Evolutionary conservation across 805 yeast species (phyloP).

Genomic region (Peterozyma toletana): DNA sequence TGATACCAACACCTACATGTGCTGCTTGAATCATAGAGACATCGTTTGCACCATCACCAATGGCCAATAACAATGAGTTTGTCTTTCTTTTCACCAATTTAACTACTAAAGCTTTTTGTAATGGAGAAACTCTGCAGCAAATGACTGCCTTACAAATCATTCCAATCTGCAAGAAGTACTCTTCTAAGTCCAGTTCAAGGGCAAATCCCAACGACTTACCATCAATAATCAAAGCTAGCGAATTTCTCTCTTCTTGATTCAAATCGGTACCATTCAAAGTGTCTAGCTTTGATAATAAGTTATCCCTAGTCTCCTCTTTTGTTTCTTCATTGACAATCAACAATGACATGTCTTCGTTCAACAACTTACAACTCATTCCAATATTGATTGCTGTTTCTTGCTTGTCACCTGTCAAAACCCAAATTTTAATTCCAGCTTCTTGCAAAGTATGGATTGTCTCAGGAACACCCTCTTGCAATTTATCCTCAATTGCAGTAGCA

Average conservation of each 20-base stretch:
- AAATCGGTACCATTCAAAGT: slow-evolving; percentile 66
- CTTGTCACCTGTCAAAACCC: slow-evolving; percentile 98
- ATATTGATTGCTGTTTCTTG: slow-evolving; percentile 98
- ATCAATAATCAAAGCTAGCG: slow-evolving; percentile 87
- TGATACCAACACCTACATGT: slow-evolving; percentile 97
- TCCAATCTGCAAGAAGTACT: slow-evolving; percentile 70
- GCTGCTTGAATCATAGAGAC: slow-evolving; percentile 99
- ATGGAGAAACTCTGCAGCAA: slow-evolving; percentile 96
- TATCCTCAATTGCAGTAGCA: slow-evolving; percentile 98
- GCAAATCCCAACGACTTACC: slow-evolving; percentile 90
- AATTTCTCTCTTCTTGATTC: slow-evolving; percentile 61
- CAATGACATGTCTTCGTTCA: slow-evolving; percentile 94
- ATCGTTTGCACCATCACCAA: slow-evolving; percentile 99
- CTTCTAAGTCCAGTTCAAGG: slow-evolving; percentile 73
- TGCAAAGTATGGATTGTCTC: slow-evolving; percentile 94
- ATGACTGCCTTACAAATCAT: slow-evolving; percentile 90
- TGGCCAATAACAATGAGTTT: slow-evolving; percentile 74
- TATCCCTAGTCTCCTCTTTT: slow-evolving; percentile 67
- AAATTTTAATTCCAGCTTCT: slow-evolving; percentile 92
- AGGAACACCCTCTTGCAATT: slow-evolving; percentile 96
- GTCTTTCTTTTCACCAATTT: slow-evolving; percentile 83
- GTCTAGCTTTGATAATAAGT: slow-evolving; percentile 65
- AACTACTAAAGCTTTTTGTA: slow-evolving; percentile 94
- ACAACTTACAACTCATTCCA: slow-evolving; percentile 93
- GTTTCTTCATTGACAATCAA: slow-evolving; percentile 83